Base-by-base conservation (phyloP, 352 stramenopile genomes). In the Aphanomyces euteiches region DNA sequence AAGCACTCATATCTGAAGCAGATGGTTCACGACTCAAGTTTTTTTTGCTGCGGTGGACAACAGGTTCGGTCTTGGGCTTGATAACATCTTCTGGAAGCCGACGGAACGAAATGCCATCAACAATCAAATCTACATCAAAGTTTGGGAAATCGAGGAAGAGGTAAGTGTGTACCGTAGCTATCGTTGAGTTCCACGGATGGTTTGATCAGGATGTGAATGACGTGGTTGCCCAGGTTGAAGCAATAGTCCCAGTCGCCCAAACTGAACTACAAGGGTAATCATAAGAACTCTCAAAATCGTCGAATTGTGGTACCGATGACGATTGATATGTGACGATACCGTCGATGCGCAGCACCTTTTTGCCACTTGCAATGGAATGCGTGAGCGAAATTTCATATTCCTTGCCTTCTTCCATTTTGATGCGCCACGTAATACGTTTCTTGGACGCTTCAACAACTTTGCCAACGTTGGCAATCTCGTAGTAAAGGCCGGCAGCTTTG, bases 391-490 rank as follows among this genome's bases (percentile, higher is more conserved):
- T 91, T 77, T 93, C 85, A 57, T 88, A 93, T 58, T 91, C 85
- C 57, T 83, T 81, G 47, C 85, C 85, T 71, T 90, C 85, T 63
- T 90, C 79, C 53, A 92, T 83, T 64, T 93, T 93, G 50, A 93
- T 74, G 28, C 85, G 83, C 84, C 85, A 93, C 60, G 88, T 86
- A 37, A 92, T 79, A 60, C 85, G 83, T 72, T 93, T 93, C 78
- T 93, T 93, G 47, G 85, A 93, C 70, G 81, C 87, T 72, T 93
- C 85, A 59, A 93, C 87, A 39, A 84, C 90, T 68, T 93, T 93
- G 65, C 85, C 85, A 36, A 93, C 85, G 60, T 93, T 91, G 66
- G 84, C 81, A 66, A 93, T 77, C 67, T 93, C 81, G 58, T 83
- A 88, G 80, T 93, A 93, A 17, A 91, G 77, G 13, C 84, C 84